phyloP scores from a whole-genome alignment of 768 basidiomycete genomes.

The Peribolospora baueri region DNA sequence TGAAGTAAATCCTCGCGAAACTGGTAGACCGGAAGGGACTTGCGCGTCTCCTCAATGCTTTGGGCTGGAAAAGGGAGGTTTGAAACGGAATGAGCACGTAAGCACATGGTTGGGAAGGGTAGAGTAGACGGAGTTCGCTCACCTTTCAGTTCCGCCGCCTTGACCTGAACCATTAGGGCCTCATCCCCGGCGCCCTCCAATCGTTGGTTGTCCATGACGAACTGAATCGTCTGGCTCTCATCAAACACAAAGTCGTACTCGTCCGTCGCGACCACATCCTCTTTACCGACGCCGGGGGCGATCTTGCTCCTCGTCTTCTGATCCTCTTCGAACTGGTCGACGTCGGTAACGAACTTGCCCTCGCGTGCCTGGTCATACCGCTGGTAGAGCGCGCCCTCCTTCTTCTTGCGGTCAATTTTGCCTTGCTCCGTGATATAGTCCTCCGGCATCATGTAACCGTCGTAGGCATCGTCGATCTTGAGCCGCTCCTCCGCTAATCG shows the following conservation, averaged over 20 bases:
- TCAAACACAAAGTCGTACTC: constrained; percentile 96
- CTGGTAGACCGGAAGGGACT: constrained; percentile 71
- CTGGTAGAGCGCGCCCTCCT: constrained; percentile 69
- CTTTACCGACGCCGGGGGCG: constrained; percentile 78
- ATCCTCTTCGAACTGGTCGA: constrained; percentile 83
- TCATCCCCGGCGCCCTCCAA: not conserved
- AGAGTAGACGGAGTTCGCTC: too few relatives aligned
- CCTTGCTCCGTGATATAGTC: constrained; percentile 97
- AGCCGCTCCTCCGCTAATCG: constrained; percentile 78
- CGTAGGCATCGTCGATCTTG: constrained; percentile 81
- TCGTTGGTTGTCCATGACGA: constrained; percentile 28
- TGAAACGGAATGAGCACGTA: too few relatives aligned
- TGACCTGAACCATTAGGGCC: not conserved
- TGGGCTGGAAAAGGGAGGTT: not conserved
- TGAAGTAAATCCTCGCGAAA: constrained; percentile 70
- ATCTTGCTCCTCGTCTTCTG: constrained; percentile 77
- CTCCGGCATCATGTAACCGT: constrained; percentile 88
- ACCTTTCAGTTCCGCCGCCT: not conserved
- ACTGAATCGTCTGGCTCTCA: constrained; percentile 87
- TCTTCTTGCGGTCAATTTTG: constrained; percentile 91
- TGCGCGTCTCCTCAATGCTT: constrained; percentile 76
- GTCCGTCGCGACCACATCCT: constrained; percentile 42
- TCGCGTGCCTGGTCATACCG: constrained; percentile 42
- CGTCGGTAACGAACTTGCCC: constrained; percentile 84
- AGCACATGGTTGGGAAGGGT: constrained; percentile 15